These are phyloP conservation scores for Podospora pseudoanserina DNA, from an alignment of 495 filamentous ascomycete genomes.

Conservation along the genomic window DNA sequence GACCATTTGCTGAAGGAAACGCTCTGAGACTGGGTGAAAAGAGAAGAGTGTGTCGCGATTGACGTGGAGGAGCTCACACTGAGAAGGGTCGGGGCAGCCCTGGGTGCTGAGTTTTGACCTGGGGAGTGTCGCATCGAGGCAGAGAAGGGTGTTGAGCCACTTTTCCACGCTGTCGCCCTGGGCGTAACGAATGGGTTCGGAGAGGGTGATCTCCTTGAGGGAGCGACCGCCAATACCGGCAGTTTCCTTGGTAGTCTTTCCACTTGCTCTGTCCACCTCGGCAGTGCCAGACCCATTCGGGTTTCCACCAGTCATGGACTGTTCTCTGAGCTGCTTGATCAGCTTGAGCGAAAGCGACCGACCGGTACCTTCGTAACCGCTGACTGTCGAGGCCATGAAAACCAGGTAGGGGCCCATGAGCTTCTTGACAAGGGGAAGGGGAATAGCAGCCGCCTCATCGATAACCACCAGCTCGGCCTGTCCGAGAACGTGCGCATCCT, in stretches of 20 bases:
- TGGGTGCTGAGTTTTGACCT: slow-evolving; percentile 68
- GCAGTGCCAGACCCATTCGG: slow-evolving; percentile 54
- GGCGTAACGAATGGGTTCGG: slow-evolving; percentile 92
- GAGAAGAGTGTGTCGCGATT: slow-evolving; percentile 98
- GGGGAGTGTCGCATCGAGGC: slow-evolving; percentile 85
- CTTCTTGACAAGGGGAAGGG: slow-evolving; percentile 85
- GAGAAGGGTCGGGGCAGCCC: slow-evolving; percentile 82
- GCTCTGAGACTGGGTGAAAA: slow-evolving; percentile 95
- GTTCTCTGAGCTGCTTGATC: slow-evolving; percentile 94
- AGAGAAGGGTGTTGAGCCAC: slow-evolving; percentile 94
- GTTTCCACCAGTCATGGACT: slow-evolving; percentile 60
- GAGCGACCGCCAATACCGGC: slow-evolving; percentile 67
- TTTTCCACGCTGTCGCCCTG: slow-evolving; percentile 88
- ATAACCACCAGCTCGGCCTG: slow-evolving; percentile 96
- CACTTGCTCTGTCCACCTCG: slow-evolving; percentile 69
- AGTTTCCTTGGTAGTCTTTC: slow-evolving; percentile 60
- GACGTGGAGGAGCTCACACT: slow-evolving; percentile 87
- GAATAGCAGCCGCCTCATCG: slow-evolving; percentile 97
- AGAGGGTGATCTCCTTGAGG: slow-evolving; percentile 86
- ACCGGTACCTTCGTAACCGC: slow-evolving; percentile 97
- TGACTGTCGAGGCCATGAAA: slow-evolving; percentile 99
- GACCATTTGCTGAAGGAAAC: slow-evolving; percentile 97
- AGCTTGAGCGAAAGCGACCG: slow-evolving; percentile 92
- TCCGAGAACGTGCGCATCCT: slow-evolving; percentile 89
- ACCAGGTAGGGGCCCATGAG: slow-evolving; percentile 97